Evolutionary conservation across 805 yeast genomes (phyloP).

Genomic region (Kluyveromyces dobzhanskii): DNA sequence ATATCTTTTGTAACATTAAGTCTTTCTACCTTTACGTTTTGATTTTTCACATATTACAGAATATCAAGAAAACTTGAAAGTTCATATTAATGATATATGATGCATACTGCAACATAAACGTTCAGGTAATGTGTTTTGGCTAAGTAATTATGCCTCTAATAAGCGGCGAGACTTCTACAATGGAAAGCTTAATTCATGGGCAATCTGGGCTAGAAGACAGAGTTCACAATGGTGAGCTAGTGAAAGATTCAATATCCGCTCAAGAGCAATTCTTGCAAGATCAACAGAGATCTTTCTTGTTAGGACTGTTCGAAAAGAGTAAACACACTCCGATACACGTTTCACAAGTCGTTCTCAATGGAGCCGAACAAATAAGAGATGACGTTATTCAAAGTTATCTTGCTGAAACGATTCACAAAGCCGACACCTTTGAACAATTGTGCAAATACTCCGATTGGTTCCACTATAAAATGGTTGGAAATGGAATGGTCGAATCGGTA

Average conservation of each 20-base stretch:
- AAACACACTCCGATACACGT: slow-evolving; percentile 20
- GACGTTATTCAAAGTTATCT: slow-evolving; percentile 19
- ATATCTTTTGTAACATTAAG: no score
- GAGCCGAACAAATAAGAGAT: slow-evolving; percentile 14
- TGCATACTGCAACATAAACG: no score
- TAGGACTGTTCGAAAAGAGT: slow-evolving; percentile 12
- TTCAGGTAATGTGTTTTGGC: no score
- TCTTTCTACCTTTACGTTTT: no score
- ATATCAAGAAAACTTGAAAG: no score
- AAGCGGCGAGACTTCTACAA: no score
- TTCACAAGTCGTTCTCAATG: slow-evolving; percentile 15
- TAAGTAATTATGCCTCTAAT: no score
- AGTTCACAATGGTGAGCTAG: background rate
- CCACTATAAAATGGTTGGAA: slow-evolving; percentile 21
- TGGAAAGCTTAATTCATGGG: background rate
- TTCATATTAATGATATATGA: no score
- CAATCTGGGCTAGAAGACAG: background rate
- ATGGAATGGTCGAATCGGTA: slow-evolving; percentile 20
- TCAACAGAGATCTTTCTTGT: slow-evolving; percentile 6
- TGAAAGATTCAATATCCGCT: background rate
- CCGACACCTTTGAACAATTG: slow-evolving; percentile 20
- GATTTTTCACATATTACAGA: no score
- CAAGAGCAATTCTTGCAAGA: slow-evolving; percentile 6
- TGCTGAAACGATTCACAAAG: slow-evolving; percentile 21
- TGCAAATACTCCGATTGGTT: slow-evolving; percentile 20